Base-by-base conservation (phyloP, 2,329 filamentous ascomycete genomes). In the Hymenoscyphus scutula region DNA sequence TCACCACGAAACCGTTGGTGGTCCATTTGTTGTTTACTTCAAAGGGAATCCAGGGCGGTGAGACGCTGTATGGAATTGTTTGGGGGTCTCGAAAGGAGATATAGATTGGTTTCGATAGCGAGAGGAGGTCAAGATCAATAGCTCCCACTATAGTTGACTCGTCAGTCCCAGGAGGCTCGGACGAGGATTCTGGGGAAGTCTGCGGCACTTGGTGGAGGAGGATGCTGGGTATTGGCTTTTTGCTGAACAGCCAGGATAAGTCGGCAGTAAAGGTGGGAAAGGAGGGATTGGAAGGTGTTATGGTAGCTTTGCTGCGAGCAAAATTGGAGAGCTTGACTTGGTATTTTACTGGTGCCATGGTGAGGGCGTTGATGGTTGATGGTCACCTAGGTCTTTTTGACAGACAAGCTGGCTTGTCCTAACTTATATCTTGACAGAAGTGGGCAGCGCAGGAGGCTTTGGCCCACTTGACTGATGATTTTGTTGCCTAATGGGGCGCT, bases 11-110 rank as follows among this genome's bases (percentile, higher is more conserved):
- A 7, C 41, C 41, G 19, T 48, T 48, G 19, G 41, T 48, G 5
- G 41, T 48, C 41, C 41, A 48, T 23, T 48, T 48, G 41, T 48
- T 48, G 41, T 48, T 48, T 11, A 48, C 41, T 48, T 48, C 41
- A 7, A 48, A 19, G 2, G 41, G 41, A 10, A 23, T 48, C 41
- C 41, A 48, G 41, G 19, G n/a, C 23, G 19, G 41, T 23, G 41
- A 45, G 41, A 19, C n/a, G n/a, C n/a, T 23, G 19, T 23, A 48
- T n/a, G n/a, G 41, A 23, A 11, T 11, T 8, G n/a, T 23, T 11
- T 23, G 1, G 8, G 41, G 41, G 41, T 48, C n/a, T 48, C 23
- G 41, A 19, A 48, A 48, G 10, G 41, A 23, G 15, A 48, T 11
- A 11, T 48, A 48, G 6, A 48, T 11, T 23, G 41, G 41, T 48